Conservation (phyloP, 495 filamentous ascomycete species). For the Chlorociboria aeruginascens region DNA sequence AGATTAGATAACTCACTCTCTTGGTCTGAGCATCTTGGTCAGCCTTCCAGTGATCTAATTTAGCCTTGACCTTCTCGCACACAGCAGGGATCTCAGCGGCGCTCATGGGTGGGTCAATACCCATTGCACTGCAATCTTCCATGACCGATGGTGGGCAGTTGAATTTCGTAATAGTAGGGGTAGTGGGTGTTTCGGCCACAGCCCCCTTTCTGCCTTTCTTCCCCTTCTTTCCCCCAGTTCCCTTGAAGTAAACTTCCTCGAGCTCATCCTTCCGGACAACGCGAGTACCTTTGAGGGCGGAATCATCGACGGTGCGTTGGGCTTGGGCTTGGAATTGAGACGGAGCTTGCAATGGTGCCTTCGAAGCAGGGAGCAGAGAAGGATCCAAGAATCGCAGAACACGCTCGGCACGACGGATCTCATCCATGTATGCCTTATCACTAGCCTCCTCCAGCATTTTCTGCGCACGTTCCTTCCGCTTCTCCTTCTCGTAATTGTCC, state of each 20-base stretch:
- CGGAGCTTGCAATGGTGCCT: slow-evolving; percentile 44
- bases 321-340: slow-evolving; percentile 65
- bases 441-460: slow-evolving; percentile 84
- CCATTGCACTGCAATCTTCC: slow-evolving; percentile 73
- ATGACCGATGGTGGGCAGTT: slow-evolving; percentile 81
- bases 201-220: slow-evolving; percentile 68
- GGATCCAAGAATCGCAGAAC: slow-evolving; percentile 89
- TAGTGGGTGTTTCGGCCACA: slow-evolving; percentile 19
- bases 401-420: slow-evolving; percentile 76
- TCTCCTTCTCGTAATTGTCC: slow-evolving; percentile 58
- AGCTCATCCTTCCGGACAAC: slow-evolving; percentile 60
- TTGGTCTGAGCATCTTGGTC: slow-evolving; percentile 87
- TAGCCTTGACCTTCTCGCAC: slow-evolving; percentile 80
- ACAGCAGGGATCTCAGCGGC: slow-evolving; percentile 65
- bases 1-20: slow-evolving; percentile 47
- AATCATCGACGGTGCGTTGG: slow-evolving; percentile 68
- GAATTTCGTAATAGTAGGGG: slow-evolving; percentile 47
- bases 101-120: slow-evolving; percentile 76
- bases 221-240: slow-evolving; percentile 76
- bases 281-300: slow-evolving; percentile 63
- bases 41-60: slow-evolving; percentile 85
- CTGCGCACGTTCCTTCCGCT: slow-evolving; percentile 74
- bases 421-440: slow-evolving; percentile 74
- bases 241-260: slow-evolving; percentile 75
- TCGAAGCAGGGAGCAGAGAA: slow-evolving; percentile 46